Conservation (phyloP, 2,329 filamentous ascomycete genomes). For the Botryosphaeria dothidea region DNA sequence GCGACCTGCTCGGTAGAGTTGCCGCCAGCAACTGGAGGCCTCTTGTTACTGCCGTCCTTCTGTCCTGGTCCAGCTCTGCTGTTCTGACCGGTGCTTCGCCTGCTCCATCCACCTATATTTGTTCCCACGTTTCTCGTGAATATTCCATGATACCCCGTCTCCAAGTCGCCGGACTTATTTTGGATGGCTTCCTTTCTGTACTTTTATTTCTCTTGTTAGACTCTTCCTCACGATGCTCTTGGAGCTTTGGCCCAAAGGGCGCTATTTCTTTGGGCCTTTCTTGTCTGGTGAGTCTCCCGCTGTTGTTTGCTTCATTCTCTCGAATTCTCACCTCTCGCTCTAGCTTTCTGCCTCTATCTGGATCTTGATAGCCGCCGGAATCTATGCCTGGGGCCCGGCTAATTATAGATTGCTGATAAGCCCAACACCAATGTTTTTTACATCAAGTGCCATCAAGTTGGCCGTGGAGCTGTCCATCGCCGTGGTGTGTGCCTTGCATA, state of each 20-base stretch:
- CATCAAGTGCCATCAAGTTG: not conserved
- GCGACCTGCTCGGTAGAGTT: not conserved
- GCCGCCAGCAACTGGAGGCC: not conserved
- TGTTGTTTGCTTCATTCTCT: not conserved
- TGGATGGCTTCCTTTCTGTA: constrained; percentile 33
- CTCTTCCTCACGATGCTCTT: not conserved
- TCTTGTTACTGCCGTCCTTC: not conserved
- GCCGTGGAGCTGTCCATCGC: not conserved
- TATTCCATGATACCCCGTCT: constrained; percentile 31
- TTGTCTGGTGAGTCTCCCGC: constrained; percentile 1
- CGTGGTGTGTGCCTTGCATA: not conserved
- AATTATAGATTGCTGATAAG: not conserved
- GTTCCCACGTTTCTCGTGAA: not conserved
- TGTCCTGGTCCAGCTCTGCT: constrained; percentile 4
- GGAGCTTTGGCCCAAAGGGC: not conserved
- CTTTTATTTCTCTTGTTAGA: constrained; percentile 22
- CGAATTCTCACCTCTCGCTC: not conserved
- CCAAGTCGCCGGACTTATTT: constrained; percentile 31
- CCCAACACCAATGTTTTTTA: not conserved
- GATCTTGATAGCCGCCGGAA: not conserved
- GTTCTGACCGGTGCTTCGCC: not conserved
- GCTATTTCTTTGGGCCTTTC: not conserved
- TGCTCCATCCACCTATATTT: constrained; percentile 10
- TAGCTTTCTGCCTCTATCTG: not conserved
- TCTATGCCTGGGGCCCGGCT: not conserved